Evolutionary conservation across 345 rosid genomes (phyloP).

Genomic region (Lagerstroemia speciosa): DNA sequence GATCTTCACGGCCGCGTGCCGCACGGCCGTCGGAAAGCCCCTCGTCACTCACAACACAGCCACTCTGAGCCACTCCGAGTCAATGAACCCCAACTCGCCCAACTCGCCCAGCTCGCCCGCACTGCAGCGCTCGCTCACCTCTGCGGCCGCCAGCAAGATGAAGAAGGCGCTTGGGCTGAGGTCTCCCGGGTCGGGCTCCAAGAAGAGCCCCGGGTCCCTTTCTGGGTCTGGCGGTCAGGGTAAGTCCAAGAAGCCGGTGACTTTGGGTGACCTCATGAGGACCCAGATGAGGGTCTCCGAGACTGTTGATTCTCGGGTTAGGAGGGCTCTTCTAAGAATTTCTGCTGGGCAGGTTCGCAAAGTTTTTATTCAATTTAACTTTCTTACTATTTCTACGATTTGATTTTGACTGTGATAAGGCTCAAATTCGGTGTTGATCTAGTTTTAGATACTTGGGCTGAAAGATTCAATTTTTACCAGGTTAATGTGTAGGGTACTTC

Average conservation of each 20-base stretch:
- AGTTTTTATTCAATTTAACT: neutral
- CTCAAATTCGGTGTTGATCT: slow-evolving; percentile 12
- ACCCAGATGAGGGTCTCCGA: slow-evolving; percentile 80
- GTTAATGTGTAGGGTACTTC: neutral
- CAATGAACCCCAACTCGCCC: slow-evolving; percentile 32
- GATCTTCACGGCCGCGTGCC: slow-evolving; percentile 82
- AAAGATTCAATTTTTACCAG: neutral
- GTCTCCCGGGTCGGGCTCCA: slow-evolving; percentile 63
- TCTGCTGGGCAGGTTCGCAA: slow-evolving; percentile 69
- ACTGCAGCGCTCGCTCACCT: slow-evolving; percentile 80
- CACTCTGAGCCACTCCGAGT: slow-evolving; percentile 25
- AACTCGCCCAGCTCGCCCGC: slow-evolving; percentile 31
- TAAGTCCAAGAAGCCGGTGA: slow-evolving; percentile 51
- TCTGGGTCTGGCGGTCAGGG: slow-evolving; percentile 36
- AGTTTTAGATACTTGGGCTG: neutral
- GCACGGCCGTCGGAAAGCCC: slow-evolving; percentile 73
- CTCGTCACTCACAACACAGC: slow-evolving; percentile 30
- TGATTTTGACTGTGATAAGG: slow-evolving; percentile 1
- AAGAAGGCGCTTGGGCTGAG: slow-evolving; percentile 86
- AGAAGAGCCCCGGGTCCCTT: slow-evolving; percentile 50
- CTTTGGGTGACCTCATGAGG: slow-evolving; percentile 91
- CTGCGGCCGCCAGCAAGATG: slow-evolving; percentile 89
- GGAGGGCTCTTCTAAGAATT: slow-evolving; percentile 79
- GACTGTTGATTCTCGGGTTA: slow-evolving; percentile 68
- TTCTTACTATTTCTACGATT: neutral